Base-by-base conservation (phyloP, 345 rosid species). In the Brassica nigra region DNA sequence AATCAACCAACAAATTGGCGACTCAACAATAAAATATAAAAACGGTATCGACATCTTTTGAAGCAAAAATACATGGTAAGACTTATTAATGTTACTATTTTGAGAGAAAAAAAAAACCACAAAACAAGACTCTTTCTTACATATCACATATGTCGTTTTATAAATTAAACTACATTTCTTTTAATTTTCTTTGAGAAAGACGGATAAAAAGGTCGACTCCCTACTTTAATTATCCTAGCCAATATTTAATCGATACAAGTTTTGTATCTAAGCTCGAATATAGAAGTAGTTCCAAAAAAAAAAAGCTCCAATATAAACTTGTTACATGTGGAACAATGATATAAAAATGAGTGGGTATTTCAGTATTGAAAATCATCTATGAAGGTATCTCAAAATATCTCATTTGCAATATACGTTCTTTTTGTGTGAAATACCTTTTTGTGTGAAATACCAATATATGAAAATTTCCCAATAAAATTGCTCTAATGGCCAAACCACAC, bases 1-100 rank as follows among this genome's bases (percentile, higher is more conserved):
- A 14, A 68, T 34, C 15, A 71, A 71, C 66, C 10, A 77, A 69
- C 65, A 70, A 70, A 34, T 6, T 59, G 70, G 29, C 64, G 16
- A 52, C 70, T 63, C 23, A 77, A 52, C 52, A 20, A 34, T 47
- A 1, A 27, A 15, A 77, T 11, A 27, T 70, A 63, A 71, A 36
- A 37, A 16, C 8, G 39, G 57, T 34, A 36, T 27, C 39, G 18
- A 15, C 54, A 7, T 61, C 81, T 27, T 77, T 36, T 63, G n/a
- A 52, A 52, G n/a, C 11, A 62, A 62, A n/a, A 39, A 7, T 14
- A 5, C 31, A 63, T 28, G 20, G 15, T 7, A 15, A 23, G 29
- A 39, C 58, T 3, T 68, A 15, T 49, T 44, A 30, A 33, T 57
- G 9, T 1, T 57, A 71, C 52, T 57, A 57, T 11, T 52, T 54